phyloP scores from a whole-genome alignment of 2,329 filamentous ascomycete species.

The Claviceps sorghi region DNA sequence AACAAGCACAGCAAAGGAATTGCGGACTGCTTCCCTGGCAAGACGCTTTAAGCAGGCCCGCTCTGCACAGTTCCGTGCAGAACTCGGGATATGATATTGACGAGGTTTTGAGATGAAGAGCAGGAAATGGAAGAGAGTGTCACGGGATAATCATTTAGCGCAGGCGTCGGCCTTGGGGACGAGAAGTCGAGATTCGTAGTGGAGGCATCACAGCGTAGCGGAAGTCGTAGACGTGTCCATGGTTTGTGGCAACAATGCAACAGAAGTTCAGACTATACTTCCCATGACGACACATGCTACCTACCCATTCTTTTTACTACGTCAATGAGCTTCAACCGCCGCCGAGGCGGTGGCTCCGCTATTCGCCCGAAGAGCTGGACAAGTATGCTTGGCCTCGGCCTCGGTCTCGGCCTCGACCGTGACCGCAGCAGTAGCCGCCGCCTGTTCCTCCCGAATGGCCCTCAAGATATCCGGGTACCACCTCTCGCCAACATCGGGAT shows the following conservation, averaged over 20 bases:
- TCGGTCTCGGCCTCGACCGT: constrained; percentile 3
- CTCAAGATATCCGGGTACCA: constrained; percentile 57
- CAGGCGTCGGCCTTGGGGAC: constrained; percentile 2
- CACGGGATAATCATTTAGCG: constrained; percentile 3
- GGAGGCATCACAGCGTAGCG: not conserved
- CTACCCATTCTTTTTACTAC: not conserved
- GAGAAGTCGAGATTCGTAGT: not conserved
- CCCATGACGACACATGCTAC: not conserved
- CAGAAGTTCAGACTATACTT: not conserved
- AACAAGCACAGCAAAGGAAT: constrained; percentile 67
- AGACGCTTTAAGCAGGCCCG: constrained; percentile 6
- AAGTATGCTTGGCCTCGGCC: constrained; percentile 12
- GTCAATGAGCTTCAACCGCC: constrained; percentile 20
- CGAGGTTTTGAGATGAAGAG: not conserved
- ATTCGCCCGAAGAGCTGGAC: constrained; percentile 12
- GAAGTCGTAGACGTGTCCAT: not conserved
- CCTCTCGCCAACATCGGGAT: constrained; percentile 71
- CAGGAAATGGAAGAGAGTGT: constrained; percentile 1
- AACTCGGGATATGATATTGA: not conserved
- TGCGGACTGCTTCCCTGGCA: constrained; percentile 54
- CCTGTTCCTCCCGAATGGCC: constrained; percentile 45
- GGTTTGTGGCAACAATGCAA: not conserved
- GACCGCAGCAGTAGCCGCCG: constrained; percentile 12
- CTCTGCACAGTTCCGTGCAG: too few relatives aligned
- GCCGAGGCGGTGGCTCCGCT: constrained; percentile 10